Percentiles rank a stretch among this genome's conserved stretches.
Evolutionary conservation across 2,329 filamentous ascomycete species (phyloP).

Genomic region (Pseudogymnoascus sp.): DNA sequence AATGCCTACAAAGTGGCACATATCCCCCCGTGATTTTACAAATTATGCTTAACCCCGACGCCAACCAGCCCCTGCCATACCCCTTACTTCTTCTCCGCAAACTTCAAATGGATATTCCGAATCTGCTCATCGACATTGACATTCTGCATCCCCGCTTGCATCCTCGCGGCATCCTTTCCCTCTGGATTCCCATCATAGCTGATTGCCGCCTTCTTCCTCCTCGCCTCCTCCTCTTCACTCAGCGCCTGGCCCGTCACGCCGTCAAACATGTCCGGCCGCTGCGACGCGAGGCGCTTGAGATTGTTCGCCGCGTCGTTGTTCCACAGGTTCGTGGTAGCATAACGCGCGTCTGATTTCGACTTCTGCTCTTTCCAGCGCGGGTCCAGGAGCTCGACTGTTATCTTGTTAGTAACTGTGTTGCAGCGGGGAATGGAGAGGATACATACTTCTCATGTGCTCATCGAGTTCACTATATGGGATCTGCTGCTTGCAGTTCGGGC

Average conservation of each 20-base stretch:
- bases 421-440: neutral
- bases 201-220: conserved; percentile 68
- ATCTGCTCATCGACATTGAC: conserved; percentile 86
- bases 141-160: conserved; percentile 49
- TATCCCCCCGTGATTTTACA: neutral
- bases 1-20: neutral
- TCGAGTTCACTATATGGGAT: conserved; percentile 83
- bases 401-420: conserved; percentile 15
- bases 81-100: conserved; percentile 29
- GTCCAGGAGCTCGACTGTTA: conserved; percentile 73
- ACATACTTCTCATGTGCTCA: conserved; percentile 79
- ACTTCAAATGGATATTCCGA: conserved; percentile 56
- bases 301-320: conserved; percentile 87
- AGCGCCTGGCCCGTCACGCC: conserved; percentile 59
- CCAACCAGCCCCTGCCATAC: neutral
- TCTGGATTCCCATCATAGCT: conserved; percentile 62
- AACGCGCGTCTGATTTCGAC: conserved; percentile 77
- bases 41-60: neutral
- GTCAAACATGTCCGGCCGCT: conserved; percentile 83
- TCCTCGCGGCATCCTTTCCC: conserved; percentile 45
- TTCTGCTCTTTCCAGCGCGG: conserved; percentile 95
- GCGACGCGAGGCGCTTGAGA: conserved; percentile 86
- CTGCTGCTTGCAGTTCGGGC: conserved; percentile 87
- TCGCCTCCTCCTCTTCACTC: conserved; percentile 64
- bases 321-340: conserved; percentile 76